Evolutionary conservation across 75 land plant species (phyloP), one percentile per base, ranked within the genome.

Genomic region (Ceratopteris richardii): DNA sequence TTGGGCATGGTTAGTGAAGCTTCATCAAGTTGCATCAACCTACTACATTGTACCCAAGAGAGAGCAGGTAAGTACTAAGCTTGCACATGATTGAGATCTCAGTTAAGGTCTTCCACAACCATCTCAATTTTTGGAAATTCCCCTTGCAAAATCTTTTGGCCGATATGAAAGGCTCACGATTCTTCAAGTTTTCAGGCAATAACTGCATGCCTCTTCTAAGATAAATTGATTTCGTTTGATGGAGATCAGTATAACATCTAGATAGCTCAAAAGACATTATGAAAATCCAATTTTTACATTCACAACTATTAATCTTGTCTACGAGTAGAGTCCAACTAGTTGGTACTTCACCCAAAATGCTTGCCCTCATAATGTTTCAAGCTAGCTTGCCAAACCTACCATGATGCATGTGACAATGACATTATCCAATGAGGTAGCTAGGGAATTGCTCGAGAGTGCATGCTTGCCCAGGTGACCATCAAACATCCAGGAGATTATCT

Each of bases 311-410:
- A 76, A 65, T 19, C 84, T 84, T 4, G 86, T 46, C 53, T 88
- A 90, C 60, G 85, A 52, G 52, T 83, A 83, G 6, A 85, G 60
- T 0, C 87, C 89, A 16, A 85, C 62, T 77, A 85, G 65, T 62
- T 64, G 52, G 39, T 76, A 66, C 50, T 56, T 26, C 28, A 80
- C 87, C 9, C 89, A 87, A 57, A 56, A 85, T 0, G 90, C n/a
- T n/a, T n/a, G n/a, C n/a, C n/a, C n/a, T n/a, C n/a, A n/a, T n/a
- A n/a, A n/a, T n/a, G n/a, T n/a, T 60, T 88, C 93, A 4, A 88
- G 59, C 9, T 82, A 81, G 24, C 86, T 85, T 41, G 78, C 94
- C 90, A 86, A 83, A 0, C 90, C 90, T 14, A 77, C 85, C 79
- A 83, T 17, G 47, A 83, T 68, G 18, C 87, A 78, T 10, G 80